Base-by-base conservation (phyloP, 1,284 basidiomycete genomes). In the Ustilago trichophora region DNA sequence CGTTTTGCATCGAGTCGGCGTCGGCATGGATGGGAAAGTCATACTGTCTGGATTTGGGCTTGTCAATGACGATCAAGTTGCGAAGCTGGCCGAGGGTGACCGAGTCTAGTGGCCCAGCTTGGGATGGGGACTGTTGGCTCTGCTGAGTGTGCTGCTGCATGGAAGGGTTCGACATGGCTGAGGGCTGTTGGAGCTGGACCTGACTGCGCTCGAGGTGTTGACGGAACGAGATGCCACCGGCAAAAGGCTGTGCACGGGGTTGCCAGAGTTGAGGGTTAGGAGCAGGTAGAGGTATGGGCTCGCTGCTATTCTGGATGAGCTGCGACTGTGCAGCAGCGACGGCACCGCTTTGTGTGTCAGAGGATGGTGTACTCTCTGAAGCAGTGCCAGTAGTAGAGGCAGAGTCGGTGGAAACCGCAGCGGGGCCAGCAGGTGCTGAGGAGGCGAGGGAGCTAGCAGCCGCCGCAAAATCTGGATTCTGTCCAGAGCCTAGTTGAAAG, bases 1-100 rank as follows among this genome's bases (percentile, higher is more conserved):
- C 96, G 75, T 92, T 91, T 85, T 94, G 89, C 37, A 97, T 88
- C 15, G 90, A 91, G 82, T 98, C 93, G 76, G 95, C 91, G 80
- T 98, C 95, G 24, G 81, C 80, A 21, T 79, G 52, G 10, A 76
- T 56, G 16, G 77, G 67, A 33, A 76, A 80, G 25, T 70, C 69
- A 29, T 75, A 77, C 31, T 72, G 51, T 9, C 56, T 52, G 10
- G 67, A 50, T 26, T 70, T 70, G 18, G 64, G 72, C 49, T 58
- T 75, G 37, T 66, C 53, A 46, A 46, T 46, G 34, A 62, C 52
- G 27, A 75, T 64, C 29, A 75, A 47, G 43, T 72, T 55, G 29
- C 70, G 71, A 18, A 75, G 57, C 45, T 75, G 72, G 11, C 72
- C 70, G 1, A 75, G 54, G 5, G 71, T 70, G 41, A 75, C 68